phyloP scores from a whole-genome alignment of 2,329 filamentous ascomycete species.

The Teratosphaeria destructans region DNA sequence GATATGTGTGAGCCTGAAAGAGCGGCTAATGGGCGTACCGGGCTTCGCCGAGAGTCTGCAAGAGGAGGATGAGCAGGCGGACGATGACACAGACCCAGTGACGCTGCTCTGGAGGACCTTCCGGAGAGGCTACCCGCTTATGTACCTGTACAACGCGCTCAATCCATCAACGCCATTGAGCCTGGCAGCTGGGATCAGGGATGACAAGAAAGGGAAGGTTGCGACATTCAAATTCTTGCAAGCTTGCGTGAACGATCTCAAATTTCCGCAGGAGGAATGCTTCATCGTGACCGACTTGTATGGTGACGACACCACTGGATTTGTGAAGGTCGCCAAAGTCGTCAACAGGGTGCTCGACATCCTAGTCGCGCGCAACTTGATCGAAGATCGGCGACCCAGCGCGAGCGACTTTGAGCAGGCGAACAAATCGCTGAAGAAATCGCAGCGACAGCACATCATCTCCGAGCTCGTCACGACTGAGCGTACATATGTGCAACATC shows the following conservation, averaged over 20 bases:
- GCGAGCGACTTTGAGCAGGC: constrained; percentile 45
- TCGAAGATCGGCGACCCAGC: constrained; percentile 46
- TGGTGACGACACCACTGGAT: constrained; percentile 89
- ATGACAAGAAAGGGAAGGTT: constrained; percentile 71
- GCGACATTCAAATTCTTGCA: constrained; percentile 89
- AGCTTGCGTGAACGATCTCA: constrained; percentile 73
- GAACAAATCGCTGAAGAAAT: constrained; percentile 42
- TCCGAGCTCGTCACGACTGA: constrained; percentile 90
- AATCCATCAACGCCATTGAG: constrained; percentile 56
- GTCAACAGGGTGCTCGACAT: constrained; percentile 88
- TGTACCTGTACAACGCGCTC: constrained; percentile 81
- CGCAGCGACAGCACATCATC: constrained; percentile 77
- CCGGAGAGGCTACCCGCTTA: constrained; percentile 69
- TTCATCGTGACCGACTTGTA: constrained; percentile 89
- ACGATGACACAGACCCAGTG: constrained; percentile 66
- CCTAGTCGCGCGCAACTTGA: constrained; percentile 64
- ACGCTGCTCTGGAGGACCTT: constrained; percentile 85
- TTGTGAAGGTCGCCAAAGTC: constrained; percentile 91
- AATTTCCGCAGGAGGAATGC: constrained; percentile 68
- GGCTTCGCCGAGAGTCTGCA: constrained; percentile 67
- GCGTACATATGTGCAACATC: constrained; percentile 92
- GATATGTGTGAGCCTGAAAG: constrained; percentile 78
- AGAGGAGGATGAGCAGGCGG: constrained; percentile 60
- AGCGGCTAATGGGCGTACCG: constrained; percentile 71
- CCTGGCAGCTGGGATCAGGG: constrained; percentile 41